Evolutionary conservation across 1,139 yeast species (phyloP).

Genomic region (Scheffersomyces lignicola): DNA sequence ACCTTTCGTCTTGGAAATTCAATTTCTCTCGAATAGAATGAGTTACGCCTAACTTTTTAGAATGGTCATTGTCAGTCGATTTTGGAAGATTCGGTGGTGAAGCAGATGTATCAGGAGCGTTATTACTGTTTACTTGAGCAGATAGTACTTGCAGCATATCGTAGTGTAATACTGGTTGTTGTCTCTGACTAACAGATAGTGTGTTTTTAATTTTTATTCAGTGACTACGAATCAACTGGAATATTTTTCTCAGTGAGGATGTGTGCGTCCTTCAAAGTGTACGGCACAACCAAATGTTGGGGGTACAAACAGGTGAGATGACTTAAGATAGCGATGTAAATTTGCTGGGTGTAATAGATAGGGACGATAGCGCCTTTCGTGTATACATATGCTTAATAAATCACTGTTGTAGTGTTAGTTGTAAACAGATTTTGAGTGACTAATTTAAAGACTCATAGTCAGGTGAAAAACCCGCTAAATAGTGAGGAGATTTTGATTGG

Average conservation of each 20-base stretch:
- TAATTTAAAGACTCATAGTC: constrained; percentile 3
- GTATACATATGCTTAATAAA: too few species aligned
- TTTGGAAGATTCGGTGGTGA: constrained; percentile 7
- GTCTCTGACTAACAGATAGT: background rate
- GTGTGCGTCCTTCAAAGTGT: background rate
- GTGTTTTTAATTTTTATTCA: background rate
- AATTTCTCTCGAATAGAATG: constrained; percentile 72
- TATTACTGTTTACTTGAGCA: background rate
- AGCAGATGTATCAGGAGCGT: background rate
- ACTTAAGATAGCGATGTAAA: too few species aligned
- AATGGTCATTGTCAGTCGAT: constrained; percentile 2
- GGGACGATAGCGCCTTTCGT: too few species aligned
- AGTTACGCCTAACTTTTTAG: constrained; percentile 60
- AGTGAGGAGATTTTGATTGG: too few species aligned
- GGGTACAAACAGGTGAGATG: too few species aligned
- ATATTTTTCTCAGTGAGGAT: background rate
- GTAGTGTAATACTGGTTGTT: background rate
- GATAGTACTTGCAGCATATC: constrained; percentile 3
- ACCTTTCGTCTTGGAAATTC: constrained; percentile 73
- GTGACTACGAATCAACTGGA: constrained; percentile 5
- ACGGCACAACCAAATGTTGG: too few species aligned
- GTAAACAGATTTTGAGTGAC: too few species aligned
- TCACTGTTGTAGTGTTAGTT: too few species aligned
- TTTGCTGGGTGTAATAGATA: too few species aligned
- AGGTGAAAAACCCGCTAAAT: too few species aligned